phyloP scores from a whole-genome alignment of 2,329 filamentous ascomycete species.

The Botrytis fragariae region DNA sequence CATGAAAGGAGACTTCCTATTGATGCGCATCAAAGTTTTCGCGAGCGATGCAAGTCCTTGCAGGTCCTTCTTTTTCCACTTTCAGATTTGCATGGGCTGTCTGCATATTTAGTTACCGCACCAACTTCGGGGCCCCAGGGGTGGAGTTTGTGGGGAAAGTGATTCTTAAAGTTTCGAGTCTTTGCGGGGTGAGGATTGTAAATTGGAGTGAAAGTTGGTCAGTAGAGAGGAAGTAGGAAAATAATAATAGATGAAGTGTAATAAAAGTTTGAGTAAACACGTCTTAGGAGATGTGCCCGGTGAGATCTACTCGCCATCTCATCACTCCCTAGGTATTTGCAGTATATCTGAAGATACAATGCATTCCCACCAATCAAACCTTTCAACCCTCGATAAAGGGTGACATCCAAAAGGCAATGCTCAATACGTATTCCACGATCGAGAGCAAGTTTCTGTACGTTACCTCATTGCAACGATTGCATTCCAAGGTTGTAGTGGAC shows the following conservation, averaged over 20 bases:
- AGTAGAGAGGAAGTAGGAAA: too few relatives aligned
- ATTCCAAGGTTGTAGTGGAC: background rate
- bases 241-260: background rate
- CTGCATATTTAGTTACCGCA: background rate
- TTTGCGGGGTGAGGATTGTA: background rate
- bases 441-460: background rate
- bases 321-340: too few relatives aligned
- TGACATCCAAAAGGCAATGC: background rate
- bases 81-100: background rate
- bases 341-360: background rate
- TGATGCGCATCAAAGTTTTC: slow-evolving; percentile 20
- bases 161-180: background rate
- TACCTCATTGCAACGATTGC: too few relatives aligned
- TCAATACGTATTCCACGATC: too few relatives aligned
- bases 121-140: background rate
- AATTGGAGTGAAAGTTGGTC: background rate
- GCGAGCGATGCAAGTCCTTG: slow-evolving; percentile 3
- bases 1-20: slow-evolving; percentile 8
- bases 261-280: background rate
- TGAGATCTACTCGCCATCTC: background rate
- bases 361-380: background rate
- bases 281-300: background rate
- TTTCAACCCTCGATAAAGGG: background rate
- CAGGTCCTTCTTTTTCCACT: background rate
- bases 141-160: background rate